Conservation (phyloP, 768 basidiomycete species). For the Mycena metata region DNA sequence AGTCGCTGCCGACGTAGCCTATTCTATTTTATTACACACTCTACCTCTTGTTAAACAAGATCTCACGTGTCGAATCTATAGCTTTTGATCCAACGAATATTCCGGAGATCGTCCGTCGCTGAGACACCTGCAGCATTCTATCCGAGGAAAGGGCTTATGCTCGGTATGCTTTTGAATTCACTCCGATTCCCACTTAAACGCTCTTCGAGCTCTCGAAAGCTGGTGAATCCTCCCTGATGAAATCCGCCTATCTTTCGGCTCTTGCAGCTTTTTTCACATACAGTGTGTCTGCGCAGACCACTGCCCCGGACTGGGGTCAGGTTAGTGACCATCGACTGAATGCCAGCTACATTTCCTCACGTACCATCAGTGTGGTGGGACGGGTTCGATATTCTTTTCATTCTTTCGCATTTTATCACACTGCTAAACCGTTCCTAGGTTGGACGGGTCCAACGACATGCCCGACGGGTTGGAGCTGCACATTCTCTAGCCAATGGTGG, state of each 20-base stretch:
- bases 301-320: slow-evolving; percentile 33
- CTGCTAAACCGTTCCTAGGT: no score
- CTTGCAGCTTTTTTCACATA: slow-evolving; percentile 13
- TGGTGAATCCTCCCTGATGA: slow-evolving; percentile 9
- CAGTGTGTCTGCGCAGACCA: slow-evolving; percentile 27
- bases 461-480: slow-evolving; percentile 29
- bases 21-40: slow-evolving; percentile 14
- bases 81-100: not conserved
- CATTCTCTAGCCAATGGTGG: slow-evolving; percentile 11
- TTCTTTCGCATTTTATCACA: no score
- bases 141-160: slow-evolving; percentile 38
- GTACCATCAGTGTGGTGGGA: slow-evolving; percentile 28
- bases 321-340: not conserved
- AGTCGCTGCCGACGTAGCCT: slow-evolving; percentile 9
- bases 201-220: not conserved
- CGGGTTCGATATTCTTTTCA: slow-evolving; percentile 23
- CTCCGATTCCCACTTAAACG: slow-evolving; percentile 12
- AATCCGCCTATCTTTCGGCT: slow-evolving; percentile 22
- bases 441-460: slow-evolving; percentile 19
- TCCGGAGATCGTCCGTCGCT: slow-evolving; percentile 34
- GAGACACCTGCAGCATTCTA: slow-evolving; percentile 5
- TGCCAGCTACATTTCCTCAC: not conserved
- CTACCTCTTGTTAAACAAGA: slow-evolving; percentile 11
- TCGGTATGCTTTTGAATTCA: slow-evolving; percentile 24
- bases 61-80: slow-evolving; percentile 12